phyloP scores from a whole-genome alignment of 306 rosid species.

The Styphnolobium japonicum region DNA sequence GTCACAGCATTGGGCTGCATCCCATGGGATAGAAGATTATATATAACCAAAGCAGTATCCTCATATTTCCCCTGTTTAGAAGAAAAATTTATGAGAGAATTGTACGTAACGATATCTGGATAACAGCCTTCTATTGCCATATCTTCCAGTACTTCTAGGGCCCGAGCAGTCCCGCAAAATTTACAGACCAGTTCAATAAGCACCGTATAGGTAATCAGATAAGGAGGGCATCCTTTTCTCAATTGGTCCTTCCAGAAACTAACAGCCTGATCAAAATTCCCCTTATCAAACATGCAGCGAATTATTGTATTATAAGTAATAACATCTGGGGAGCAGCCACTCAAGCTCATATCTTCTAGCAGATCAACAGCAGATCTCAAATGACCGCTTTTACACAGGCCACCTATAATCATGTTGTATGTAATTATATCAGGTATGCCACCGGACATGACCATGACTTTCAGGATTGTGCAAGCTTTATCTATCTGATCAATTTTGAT shows the following conservation, averaged over 20 bases:
- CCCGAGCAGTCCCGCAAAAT: slow-evolving; percentile 55
- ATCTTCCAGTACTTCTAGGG: slow-evolving; percentile 81
- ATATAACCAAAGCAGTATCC: slow-evolving; percentile 54
- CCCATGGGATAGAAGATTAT: slow-evolving; percentile 54
- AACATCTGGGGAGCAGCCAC: slow-evolving; percentile 89
- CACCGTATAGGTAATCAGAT: slow-evolving; percentile 70
- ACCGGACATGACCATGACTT: slow-evolving; percentile 73
- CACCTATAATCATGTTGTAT: slow-evolving; percentile 70
- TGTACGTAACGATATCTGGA: slow-evolving; percentile 78
- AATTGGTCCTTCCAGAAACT: slow-evolving; percentile 78
- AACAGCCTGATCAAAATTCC: slow-evolving; percentile 60
- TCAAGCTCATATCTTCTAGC: slow-evolving; percentile 70
- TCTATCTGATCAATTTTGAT: slow-evolving; percentile 42
- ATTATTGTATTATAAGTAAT: slow-evolving; percentile 76
- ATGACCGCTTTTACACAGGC: slow-evolving; percentile 61
- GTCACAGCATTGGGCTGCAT: slow-evolving; percentile 65
- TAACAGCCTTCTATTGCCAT: slow-evolving; percentile 75
- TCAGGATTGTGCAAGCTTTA: slow-evolving; percentile 56
- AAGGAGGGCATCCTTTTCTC: slow-evolving; percentile 85
- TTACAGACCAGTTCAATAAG: slow-evolving; percentile 75
- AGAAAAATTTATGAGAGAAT: slow-evolving; percentile 63
- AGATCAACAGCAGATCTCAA: slow-evolving; percentile 58
- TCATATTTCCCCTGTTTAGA: slow-evolving; percentile 63
- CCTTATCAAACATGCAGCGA: slow-evolving; percentile 54
- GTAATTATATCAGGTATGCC: slow-evolving; percentile 80